These are phyloP conservation scores for Citrus trifoliata DNA, from an alignment of 345 rosid genomes.

Conservation along the genomic window DNA sequence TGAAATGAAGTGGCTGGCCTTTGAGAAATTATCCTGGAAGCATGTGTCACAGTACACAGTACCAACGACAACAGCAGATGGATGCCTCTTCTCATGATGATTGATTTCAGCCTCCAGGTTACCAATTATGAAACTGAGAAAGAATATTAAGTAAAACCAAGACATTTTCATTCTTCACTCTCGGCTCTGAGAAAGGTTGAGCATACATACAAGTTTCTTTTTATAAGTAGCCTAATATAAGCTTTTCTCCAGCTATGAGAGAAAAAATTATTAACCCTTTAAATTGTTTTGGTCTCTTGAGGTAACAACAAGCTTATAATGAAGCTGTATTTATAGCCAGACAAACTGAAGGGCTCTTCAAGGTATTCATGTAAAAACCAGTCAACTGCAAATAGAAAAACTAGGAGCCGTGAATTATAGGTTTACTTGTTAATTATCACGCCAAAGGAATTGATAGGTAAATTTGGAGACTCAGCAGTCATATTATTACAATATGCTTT, in stretches of 20 bases:
- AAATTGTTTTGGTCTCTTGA: not conserved
- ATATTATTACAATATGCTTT: not conserved
- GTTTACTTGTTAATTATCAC: constrained; percentile 10
- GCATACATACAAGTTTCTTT: not conserved
- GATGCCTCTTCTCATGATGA: constrained; percentile 27
- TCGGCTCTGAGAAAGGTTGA: not conserved
- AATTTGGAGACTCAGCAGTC: not conserved
- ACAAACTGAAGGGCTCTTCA: constrained; percentile 12
- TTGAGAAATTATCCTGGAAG: constrained; percentile 52
- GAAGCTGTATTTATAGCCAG: not conserved
- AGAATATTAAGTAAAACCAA: constrained; percentile 27
- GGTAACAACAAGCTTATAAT: not conserved
- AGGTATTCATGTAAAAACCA: constrained; percentile 41
- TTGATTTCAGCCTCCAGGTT: constrained; percentile 27
- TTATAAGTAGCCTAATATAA: not conserved
- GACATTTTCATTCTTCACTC: constrained; percentile 21
- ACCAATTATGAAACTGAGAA: constrained; percentile 22
- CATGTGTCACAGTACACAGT: constrained; percentile 92
- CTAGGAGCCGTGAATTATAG: constrained; percentile 26
- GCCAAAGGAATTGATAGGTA: constrained; percentile 18
- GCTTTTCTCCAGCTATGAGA: not conserved
- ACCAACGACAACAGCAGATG: constrained; percentile 70
- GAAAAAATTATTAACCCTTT: not conserved
- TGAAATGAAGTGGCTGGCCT: constrained; percentile 67
- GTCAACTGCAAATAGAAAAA: constrained; percentile 31